Base-by-base conservation (phyloP, 495 filamentous ascomycete genomes). In the Opeltia flavorubescens region DNA sequence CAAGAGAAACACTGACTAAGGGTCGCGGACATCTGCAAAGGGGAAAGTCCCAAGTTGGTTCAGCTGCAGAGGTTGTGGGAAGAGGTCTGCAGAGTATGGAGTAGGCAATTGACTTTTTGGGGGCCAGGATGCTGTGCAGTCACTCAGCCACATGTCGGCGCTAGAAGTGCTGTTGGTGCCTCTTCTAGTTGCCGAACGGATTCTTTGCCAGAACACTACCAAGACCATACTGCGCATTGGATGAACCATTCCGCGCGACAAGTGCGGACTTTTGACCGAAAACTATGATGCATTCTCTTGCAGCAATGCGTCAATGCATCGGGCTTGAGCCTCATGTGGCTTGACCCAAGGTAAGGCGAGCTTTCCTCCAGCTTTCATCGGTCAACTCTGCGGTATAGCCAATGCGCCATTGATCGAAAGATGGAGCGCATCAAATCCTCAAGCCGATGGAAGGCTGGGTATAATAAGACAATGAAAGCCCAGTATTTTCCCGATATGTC, bases 321-420 rank as follows among this genome's bases (percentile, higher is more conserved):
- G 13, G 21, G 25, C 18, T 41, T 41, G 38, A 41, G 38, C 38
- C 38, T 41, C 21, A 12, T 7, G 38, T 41, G 38, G 38, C 38
- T 41, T 41, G 38, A 17, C 38, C 38, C 18, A 17, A 36, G 38
- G 38, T 25, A 41, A 41, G 38, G 38, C 38, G 38, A 41, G 38
- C 38, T 41, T 21, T 23, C 38, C 38, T 17, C 17, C 38, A 41
- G 38, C 38, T 41, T 21, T 8, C 38, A 41, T 40, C 18, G 5
- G 13, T 13, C 38, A 12, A 23, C 7, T 3, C n/a, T n/a, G n/a
- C n/a, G n/a, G n/a, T n/a, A n/a, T n/a, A n/a, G n/a, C n/a, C n/a
- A n/a, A n/a, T n/a, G n/a, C n/a, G n/a, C n/a, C n/a, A n/a, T n/a
- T n/a, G n/a, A n/a, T n/a, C n/a, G n/a, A n/a, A n/a, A n/a, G n/a